These are phyloP conservation scores for Ceratocystis papillata DNA, from an alignment of 2,329 filamentous ascomycete genomes.

Conservation along the genomic window DNA sequence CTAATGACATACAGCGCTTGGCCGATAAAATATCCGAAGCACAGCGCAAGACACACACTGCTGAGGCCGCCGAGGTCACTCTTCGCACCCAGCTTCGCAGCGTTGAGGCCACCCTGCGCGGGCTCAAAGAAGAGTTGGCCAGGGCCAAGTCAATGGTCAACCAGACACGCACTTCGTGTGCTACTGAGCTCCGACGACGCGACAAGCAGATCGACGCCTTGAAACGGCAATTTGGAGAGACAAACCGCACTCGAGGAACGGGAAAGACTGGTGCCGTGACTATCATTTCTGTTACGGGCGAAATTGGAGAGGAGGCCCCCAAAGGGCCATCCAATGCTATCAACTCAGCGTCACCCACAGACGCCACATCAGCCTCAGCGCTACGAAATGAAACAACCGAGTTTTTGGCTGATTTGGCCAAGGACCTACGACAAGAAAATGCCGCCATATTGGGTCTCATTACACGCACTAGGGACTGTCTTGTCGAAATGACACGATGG, in stretches of 20 bases:
- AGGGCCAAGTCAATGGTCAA: slow-evolving; percentile 68
- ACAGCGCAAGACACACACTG: slow-evolving; percentile 45
- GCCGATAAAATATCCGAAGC: slow-evolving; percentile 45
- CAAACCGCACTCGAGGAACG: slow-evolving; percentile 50
- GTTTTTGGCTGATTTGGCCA: slow-evolving; percentile 75
- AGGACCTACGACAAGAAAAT: slow-evolving; percentile 82
- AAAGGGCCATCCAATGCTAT: slow-evolving; percentile 27
- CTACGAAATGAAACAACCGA: slow-evolving; percentile 80
- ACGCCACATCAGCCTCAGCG: slow-evolving; percentile 27
- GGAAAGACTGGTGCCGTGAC: slow-evolving; percentile 45
- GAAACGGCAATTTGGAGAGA: slow-evolving; percentile 73
- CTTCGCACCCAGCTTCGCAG: slow-evolving; percentile 59
- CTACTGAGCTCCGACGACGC: slow-evolving; percentile 80
- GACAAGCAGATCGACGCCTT: slow-evolving; percentile 81
- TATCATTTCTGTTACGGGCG: slow-evolving; percentile 47
- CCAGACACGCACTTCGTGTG: slow-evolving; percentile 76
- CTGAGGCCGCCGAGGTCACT: slow-evolving; percentile 60
- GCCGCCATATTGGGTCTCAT: slow-evolving; percentile 66
- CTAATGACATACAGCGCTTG: slow-evolving; percentile 53
- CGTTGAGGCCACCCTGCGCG: slow-evolving; percentile 61
- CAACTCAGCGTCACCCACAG: neutral
- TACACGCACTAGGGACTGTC: slow-evolving; percentile 55
- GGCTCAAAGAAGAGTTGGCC: slow-evolving; percentile 73
- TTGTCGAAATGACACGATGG: slow-evolving; percentile 59
- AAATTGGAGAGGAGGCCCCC: slow-evolving; percentile 39